These are phyloP conservation scores for Aspergillus nanangensis DNA, from an alignment of 495 filamentous ascomycete species.

Conservation along the genomic window DNA sequence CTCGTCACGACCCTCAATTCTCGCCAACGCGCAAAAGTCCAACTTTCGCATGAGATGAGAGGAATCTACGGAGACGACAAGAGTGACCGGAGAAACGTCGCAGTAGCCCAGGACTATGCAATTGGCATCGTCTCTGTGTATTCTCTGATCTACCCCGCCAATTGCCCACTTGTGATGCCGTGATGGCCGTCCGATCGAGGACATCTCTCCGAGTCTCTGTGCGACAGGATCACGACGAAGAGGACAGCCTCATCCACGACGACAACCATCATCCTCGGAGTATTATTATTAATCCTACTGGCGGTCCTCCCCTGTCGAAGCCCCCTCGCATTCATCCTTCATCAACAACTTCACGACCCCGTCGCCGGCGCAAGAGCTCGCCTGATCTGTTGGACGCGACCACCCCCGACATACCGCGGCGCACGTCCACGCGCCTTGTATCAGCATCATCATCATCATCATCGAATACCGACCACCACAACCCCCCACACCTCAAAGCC, in stretches of 20 bases:
- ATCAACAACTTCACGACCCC: neutral
- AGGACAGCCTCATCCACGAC: no score
- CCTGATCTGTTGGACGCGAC: constrained; percentile 38
- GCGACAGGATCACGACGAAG: constrained; percentile 25
- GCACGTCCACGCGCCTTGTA: constrained; percentile 15
- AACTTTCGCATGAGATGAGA: no score
- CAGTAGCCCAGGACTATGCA: no score
- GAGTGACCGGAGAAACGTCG: no score
- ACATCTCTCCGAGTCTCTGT: constrained; percentile 32
- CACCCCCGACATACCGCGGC: constrained; percentile 11
- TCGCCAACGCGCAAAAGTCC: no score
- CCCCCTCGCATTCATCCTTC: constrained; percentile 22
- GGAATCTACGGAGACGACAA: no score
- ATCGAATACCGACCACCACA: constrained; percentile 19
- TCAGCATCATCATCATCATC: no score
- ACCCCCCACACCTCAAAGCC: constrained; percentile 1
- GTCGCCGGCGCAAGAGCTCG: constrained; percentile 32
- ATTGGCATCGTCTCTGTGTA: neutral
- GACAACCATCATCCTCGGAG: constrained; percentile 12
- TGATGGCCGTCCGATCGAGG: constrained; percentile 38
- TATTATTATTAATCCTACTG: neutral
- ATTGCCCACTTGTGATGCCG: neutral
- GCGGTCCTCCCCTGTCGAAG: constrained; percentile 24
- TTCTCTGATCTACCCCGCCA: constrained; percentile 6
- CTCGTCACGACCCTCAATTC: no score